These are phyloP conservation scores for Penicillium sp. DNA, from an alignment of 2,329 filamentous ascomycete species.

Conservation along the genomic window DNA sequence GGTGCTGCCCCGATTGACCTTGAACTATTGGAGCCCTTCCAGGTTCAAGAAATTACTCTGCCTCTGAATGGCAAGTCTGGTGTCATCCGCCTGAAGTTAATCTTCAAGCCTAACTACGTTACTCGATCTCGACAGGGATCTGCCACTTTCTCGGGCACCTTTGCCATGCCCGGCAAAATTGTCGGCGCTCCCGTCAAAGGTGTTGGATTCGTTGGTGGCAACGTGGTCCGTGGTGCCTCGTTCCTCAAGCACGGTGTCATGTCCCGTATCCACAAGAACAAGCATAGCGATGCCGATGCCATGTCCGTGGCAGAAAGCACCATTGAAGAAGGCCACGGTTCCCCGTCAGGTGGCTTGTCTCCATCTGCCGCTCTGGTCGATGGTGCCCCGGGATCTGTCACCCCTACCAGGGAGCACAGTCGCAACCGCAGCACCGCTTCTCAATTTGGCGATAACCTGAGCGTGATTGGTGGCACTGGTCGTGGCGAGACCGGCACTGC, in stretches of 20 bases:
- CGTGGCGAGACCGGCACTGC: constrained; percentile 70
- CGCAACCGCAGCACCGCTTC: constrained; percentile 52
- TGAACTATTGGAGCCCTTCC: constrained; percentile 80
- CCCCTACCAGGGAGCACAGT: constrained; percentile 41
- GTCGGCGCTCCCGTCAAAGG: constrained; percentile 96
- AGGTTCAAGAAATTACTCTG: constrained; percentile 71
- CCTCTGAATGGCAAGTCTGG: constrained; percentile 88
- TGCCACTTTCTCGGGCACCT: constrained; percentile 89
- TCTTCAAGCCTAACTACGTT: constrained; percentile 93
- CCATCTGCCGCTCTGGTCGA: constrained; percentile 32
- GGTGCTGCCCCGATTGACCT: constrained; percentile 76
- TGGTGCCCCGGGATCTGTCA: constrained; percentile 20
- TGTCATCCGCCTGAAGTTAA: constrained; percentile 73
- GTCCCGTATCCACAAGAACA: constrained; percentile 54
- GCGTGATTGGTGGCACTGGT: constrained; percentile 49
- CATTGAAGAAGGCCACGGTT: constrained; percentile 18
- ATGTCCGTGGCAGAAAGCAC: constrained; percentile 27
- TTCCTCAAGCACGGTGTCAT: constrained; percentile 87
- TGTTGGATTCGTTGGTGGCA: constrained; percentile 75
- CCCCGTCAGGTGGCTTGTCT: constrained; percentile 18
- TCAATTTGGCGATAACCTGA: constrained; percentile 52
- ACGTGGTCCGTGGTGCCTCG: constrained; percentile 84
- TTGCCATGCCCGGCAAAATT: constrained; percentile 82
- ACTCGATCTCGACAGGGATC: constrained; percentile 83
- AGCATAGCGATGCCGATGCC: constrained; percentile 33